Base-by-base conservation (phyloP, 2,329 filamentous ascomycete species). In the Elsinoe ampelina region DNA sequence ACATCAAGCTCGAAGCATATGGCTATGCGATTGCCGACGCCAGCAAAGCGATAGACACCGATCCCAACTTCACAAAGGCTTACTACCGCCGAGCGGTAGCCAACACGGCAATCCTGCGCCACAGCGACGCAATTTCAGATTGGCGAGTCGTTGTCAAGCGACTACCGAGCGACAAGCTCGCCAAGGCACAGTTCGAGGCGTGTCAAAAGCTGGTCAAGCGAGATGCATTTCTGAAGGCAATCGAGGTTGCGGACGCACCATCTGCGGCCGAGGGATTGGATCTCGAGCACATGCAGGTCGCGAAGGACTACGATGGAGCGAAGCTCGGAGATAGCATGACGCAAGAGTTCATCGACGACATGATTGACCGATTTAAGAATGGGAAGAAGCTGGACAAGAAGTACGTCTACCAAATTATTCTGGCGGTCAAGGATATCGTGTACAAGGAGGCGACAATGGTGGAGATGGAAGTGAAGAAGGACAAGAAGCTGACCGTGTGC, bases 381-480 rank as follows among this genome's bases (percentile, higher is more conserved):
- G 93, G 93, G 68, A 97, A 98, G 80, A 92, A 89, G 73, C 80
- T 98, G 58, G 89, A 93, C 72, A 85, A 83, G 74, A 98, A 97
- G 80, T 98, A 96, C 69, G 93, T 92, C 62, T 97, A 92, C 77
- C 89, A 96, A 75, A 98, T 98, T 68, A 80, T 98, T 65, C 75
- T 96, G 64, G 87, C 88, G 5, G 88, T 95, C 64, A 89, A 87
- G 77, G 85, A 95, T 61, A 81, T 98, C 58, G 85, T 95, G 45
- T 91, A 92, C 70, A 84, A 90, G 55, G 93, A 98, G 74, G 81
- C 92, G 13, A 98, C 93, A 22, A 96, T 98, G 93, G 91, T 96
- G 22, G 93, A 98, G 74, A 81, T 93, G 68, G 82, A 88, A 51
- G 83, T 98, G 56, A 82, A 86, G 5, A 75, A 87, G 45, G 89